Evolutionary conservation across 352 stramenopile species (phyloP), one percentile per base, ranked within the genome.

Genomic region (Phytophthora tentaculata): DNA sequence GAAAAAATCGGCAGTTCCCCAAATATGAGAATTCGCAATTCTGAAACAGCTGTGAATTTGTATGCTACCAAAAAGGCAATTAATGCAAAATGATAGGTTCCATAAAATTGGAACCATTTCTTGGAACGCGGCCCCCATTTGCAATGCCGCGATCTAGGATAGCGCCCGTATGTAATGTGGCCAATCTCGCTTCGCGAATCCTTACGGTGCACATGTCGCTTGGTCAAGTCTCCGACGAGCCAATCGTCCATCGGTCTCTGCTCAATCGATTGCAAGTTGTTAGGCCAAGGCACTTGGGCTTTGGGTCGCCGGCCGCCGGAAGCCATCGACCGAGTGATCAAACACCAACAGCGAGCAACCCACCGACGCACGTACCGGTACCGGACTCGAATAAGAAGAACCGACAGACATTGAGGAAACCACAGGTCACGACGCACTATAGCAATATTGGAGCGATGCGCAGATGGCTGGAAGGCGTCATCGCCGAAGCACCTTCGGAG

Each of bases 181-280:
- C 63, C 52, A 47, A 76, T 76, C 63, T 69, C 43, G 37, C n/a
- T 32, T 53, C 67, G 29, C 60, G 44, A 75, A 72, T 63, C 45
- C 52, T 26, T 71, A 59, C 49, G 43, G 54, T 55, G 55, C 44
- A 66, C 57, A 76, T 76, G 69, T 76, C 69, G 67, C 67, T 64
- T 48, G 50, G 26, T 17, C 60, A 61, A 64, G 60, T 67, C 48
- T 51, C 49, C 51, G 37, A 59, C 48, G 55, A 32, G 35, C 54
- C 54, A 59, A 60, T 61, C n/a, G n/a, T n/a, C n/a, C n/a, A n/a
- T n/a, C 45, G 43, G 45, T 37, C 65, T 65, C 60, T 61, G 28
- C 32, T 45, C 39, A 51, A n/a, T 26, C 35, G 51, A 57, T 39
- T 61, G 29, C 29, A 48, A 53, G 23, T 41, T 44, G 19, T 48